These are phyloP conservation scores for Eleusine indica DNA, from an alignment of 176 grass and related monocot genomes.

Conservation along the genomic window DNA sequence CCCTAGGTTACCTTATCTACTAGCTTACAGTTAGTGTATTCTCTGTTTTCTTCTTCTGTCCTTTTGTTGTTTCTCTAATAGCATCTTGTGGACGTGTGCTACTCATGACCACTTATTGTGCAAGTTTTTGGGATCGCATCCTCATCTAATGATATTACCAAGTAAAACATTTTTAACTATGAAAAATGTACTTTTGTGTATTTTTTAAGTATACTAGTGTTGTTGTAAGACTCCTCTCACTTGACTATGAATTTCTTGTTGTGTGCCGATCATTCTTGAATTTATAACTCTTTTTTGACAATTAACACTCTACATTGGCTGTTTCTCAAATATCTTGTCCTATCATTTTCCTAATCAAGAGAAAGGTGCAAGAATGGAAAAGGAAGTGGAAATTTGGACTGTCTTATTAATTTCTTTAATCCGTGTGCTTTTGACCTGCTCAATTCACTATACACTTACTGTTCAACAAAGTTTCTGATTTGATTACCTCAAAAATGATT, in stretches of 20 bases:
- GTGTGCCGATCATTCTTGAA: conserved; percentile 5
- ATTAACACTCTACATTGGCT: not conserved
- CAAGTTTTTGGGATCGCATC: conserved; percentile 39
- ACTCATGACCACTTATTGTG: conserved; percentile 40
- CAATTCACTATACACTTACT: conserved; percentile 5
- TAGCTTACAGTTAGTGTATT: conserved; percentile 36
- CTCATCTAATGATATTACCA: conserved; percentile 35
- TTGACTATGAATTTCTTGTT: conserved; percentile 25
- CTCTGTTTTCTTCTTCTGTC: conserved; percentile 32
- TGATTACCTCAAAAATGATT: not conserved
- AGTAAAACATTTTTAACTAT: conserved; percentile 3
- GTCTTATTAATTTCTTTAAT: conserved; percentile 19
- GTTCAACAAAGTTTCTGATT: conserved; percentile 13
- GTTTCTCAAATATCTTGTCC: conserved; percentile 7
- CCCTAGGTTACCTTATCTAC: conserved; percentile 54
- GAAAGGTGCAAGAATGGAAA: conserved; percentile 21
- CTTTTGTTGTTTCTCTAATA: conserved; percentile 49
- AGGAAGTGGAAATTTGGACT: not conserved
- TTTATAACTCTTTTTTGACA: not conserved
- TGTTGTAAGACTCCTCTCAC: not conserved
- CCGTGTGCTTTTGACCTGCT: not conserved
- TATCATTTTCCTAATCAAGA: conserved; percentile 26
- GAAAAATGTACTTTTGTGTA: not conserved
- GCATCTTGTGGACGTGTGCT: conserved; percentile 45
- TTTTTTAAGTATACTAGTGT: not conserved